A percentile compares a stretch with the other conserved stretches of the same genome.
Evolutionary conservation across 352 stramenopile genomes (phyloP).

Genomic region (Pythium aquatile): DNA sequence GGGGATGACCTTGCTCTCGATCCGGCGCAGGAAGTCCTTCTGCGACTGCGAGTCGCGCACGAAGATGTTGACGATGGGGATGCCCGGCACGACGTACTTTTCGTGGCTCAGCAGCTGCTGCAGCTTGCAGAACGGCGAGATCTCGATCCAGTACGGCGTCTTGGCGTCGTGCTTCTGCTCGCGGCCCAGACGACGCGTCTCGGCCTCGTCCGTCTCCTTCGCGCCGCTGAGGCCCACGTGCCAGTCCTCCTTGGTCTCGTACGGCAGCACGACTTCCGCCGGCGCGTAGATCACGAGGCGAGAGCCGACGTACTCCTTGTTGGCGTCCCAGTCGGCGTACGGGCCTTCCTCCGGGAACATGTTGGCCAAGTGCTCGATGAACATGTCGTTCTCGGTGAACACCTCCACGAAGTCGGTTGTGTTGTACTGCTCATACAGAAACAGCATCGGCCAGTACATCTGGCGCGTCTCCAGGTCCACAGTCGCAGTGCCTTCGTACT

Average conservation of each 20-base stretch:
- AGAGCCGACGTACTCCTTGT: slow-evolving; percentile 72
- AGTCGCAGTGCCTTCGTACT: slow-evolving; percentile 83
- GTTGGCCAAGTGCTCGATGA: slow-evolving; percentile 87
- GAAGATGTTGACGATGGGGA: slow-evolving; percentile 84
- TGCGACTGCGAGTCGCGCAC: slow-evolving; percentile 64
- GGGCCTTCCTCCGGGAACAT: slow-evolving; percentile 88
- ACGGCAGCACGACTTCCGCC: slow-evolving; percentile 69
- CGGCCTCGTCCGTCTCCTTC: slow-evolving; percentile 64
- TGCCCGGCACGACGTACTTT: slow-evolving; percentile 80
- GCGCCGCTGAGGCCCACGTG: slow-evolving; percentile 75
- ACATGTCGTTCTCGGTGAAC: slow-evolving; percentile 74
- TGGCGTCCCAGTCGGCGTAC: slow-evolving; percentile 77
- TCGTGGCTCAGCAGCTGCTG: slow-evolving; percentile 64
- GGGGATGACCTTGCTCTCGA: slow-evolving; percentile 56
- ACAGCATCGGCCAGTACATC: slow-evolving; percentile 82
- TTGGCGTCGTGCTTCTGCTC: slow-evolving; percentile 81
- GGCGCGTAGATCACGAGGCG: slow-evolving; percentile 74
- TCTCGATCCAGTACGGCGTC: slow-evolving; percentile 71
- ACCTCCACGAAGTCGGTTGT: slow-evolving; percentile 83
- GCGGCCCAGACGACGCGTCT: slow-evolving; percentile 52
- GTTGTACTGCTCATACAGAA: slow-evolving; percentile 84
- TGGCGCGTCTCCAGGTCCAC: slow-evolving; percentile 54
- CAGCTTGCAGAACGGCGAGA: slow-evolving; percentile 81
- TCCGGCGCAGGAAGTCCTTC: slow-evolving; percentile 61
- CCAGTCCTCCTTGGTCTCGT: slow-evolving; percentile 63